Percentiles rank a stretch among this genome's conserved stretches.
These are phyloP conservation scores for Straminergon stramineum DNA, from an alignment of 225 moss, liverwort and hornwort species.

Conservation along the genomic window DNA sequence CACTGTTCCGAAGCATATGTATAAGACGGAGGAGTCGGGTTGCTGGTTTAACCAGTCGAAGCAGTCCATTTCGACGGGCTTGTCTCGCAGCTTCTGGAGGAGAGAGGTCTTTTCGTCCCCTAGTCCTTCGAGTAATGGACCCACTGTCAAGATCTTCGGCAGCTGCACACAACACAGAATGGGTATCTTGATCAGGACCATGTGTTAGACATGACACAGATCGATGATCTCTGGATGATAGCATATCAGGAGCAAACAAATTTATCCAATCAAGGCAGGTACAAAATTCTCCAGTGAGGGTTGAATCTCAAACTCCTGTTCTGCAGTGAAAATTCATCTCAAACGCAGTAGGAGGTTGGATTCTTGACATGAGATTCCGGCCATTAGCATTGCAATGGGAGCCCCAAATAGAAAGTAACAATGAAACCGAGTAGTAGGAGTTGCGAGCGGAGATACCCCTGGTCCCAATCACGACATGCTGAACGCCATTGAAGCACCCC, in stretches of 20 bases:
- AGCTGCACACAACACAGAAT: not conserved
- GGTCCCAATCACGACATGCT: no score
- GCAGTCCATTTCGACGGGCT: not conserved
- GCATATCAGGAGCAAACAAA: not conserved
- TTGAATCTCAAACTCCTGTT: not conserved
- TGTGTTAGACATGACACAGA: not conserved
- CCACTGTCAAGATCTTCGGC: constrained; percentile 19
- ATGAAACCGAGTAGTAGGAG: not conserved
- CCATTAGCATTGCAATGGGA: not conserved
- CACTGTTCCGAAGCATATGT: constrained; percentile 34
- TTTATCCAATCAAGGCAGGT: not conserved
- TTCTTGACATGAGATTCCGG: not conserved
- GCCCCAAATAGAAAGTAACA: not conserved
- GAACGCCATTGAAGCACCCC: not conserved
- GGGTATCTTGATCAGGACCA: not conserved
- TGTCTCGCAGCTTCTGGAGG: constrained; percentile 7
- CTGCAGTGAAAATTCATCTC: not conserved
- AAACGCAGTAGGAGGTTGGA: not conserved
- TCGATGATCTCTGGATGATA: not conserved
- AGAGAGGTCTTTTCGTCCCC: not conserved
- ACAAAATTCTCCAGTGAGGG: not conserved
- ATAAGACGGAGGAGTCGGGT: constrained; percentile 28
- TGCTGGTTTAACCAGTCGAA: constrained; percentile 29
- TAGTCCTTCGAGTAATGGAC: constrained; percentile 25
- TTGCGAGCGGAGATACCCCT: no score